Percentiles rank a stretch among this genome's conserved stretches.
Conservation (phyloP, 805 yeast genomes). For the Hanseniaspora singularis region DNA sequence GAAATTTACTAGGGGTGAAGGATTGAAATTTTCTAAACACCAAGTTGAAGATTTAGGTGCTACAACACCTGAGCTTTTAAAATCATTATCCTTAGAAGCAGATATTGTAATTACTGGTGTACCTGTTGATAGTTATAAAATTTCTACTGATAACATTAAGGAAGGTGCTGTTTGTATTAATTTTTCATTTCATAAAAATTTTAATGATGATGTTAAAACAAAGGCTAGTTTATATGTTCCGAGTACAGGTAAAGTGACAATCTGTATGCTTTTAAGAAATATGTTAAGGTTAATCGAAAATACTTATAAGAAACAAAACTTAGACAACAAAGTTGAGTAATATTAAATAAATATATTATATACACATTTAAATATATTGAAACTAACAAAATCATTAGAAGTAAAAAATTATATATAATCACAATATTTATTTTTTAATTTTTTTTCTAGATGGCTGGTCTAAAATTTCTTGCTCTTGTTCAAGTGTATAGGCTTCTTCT, state of each 20-base stretch:
- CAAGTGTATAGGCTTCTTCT: conserved; percentile 15
- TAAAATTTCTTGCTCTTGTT: conserved; percentile 13
- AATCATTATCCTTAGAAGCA: conserved; percentile 56
- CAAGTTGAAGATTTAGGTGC: conserved; percentile 52
- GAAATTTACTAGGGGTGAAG: conserved; percentile 88
- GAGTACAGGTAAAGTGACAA: conserved; percentile 90
- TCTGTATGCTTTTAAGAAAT: conserved; percentile 85
- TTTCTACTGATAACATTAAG: conserved; percentile 66
- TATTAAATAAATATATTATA: background rate
- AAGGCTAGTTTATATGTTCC: conserved; percentile 91
- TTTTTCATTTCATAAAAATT: conserved; percentile 81
- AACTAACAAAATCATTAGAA: background rate
- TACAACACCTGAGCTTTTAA: conserved; percentile 34
- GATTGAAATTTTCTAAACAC: conserved; percentile 68
- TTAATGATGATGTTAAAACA: conserved; percentile 66
- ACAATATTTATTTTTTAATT: conserved; percentile 2
- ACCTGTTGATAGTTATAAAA: conserved; percentile 70
- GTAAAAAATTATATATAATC: background rate
- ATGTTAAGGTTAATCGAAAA: conserved; percentile 71
- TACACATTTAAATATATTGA: background rate
- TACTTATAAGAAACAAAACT: conserved; percentile 21
- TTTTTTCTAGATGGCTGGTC: conserved; percentile 14
- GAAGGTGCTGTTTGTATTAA: conserved; percentile 87
- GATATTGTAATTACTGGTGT: conserved; percentile 96
- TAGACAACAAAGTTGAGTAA: background rate